phyloP scores from a whole-genome alignment of 1,284 basidiomycete species.

The Naganishia cerealis region DNA sequence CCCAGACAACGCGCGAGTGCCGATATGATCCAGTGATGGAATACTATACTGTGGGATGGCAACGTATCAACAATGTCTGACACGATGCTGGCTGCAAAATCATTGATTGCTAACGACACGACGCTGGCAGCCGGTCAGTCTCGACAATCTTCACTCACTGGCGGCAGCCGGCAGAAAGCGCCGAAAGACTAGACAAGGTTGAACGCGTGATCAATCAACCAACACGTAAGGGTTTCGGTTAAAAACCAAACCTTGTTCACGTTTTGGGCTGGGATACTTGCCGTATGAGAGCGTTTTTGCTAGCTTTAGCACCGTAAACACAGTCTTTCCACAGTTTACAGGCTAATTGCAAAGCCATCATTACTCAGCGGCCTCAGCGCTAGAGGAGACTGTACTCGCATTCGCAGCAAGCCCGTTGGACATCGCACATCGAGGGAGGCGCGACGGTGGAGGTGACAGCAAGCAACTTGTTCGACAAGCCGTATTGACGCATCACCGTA shows the following conservation, averaged over 20 bases:
- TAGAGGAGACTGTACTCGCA: too few relatives aligned
- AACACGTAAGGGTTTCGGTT: neutral
- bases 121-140: slow-evolving; percentile 3
- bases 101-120: neutral
- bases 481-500: neutral
- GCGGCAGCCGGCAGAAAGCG: slow-evolving; percentile 4
- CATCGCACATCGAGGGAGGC: neutral
- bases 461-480: neutral
- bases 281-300: neutral
- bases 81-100: neutral
- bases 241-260: neutral
- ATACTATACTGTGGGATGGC: neutral
- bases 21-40: neutral
- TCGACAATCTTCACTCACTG: neutral
- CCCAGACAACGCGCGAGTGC: neutral
- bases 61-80: neutral
- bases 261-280: neutral
- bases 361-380: too few relatives aligned
- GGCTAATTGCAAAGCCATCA: too few relatives aligned
- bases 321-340: too few relatives aligned
- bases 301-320: too few relatives aligned
- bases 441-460: slow-evolving; percentile 3
- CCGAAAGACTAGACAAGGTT: neutral
- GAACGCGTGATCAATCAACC: slow-evolving; percentile 1
- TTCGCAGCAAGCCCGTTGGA: too few relatives aligned